Evolutionary conservation across 495 filamentous ascomycete species (phyloP).

Genomic region (Pyronema omphalodes): DNA sequence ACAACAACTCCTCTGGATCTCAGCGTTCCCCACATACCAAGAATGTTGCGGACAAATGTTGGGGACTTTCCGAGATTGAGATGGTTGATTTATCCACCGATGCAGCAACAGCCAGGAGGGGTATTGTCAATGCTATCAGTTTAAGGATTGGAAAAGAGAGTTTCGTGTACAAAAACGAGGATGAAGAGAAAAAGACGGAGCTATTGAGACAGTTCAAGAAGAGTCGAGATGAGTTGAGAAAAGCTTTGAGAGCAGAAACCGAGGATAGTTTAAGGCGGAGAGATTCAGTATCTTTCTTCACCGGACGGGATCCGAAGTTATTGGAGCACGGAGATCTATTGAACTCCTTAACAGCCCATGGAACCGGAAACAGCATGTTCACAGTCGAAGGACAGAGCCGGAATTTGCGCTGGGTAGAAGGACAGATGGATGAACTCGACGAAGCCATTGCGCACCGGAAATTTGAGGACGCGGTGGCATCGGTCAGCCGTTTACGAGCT

Average conservation of each 20-base stretch:
- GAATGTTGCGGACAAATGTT: conserved; percentile 82
- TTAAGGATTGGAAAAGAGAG: conserved; percentile 77
- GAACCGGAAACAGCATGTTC: conserved; percentile 49
- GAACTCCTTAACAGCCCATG: conserved; percentile 45
- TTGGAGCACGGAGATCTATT: conserved; percentile 56
- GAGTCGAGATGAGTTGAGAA: conserved; percentile 74
- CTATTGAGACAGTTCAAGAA: conserved; percentile 79
- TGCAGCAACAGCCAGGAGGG: conserved; percentile 42
- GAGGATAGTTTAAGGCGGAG: conserved; percentile 58
- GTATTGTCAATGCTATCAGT: conserved; percentile 74
- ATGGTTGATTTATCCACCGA: conserved; percentile 63
- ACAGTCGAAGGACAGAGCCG: conserved; percentile 94
- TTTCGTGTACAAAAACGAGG: conserved; percentile 77
- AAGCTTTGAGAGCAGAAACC: conserved; percentile 60
- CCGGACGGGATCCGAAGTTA: conserved; percentile 48
- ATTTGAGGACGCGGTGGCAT: conserved; percentile 65
- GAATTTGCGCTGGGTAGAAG: conserved; percentile 86
- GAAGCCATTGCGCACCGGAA: conserved; percentile 84
- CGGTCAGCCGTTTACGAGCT: conserved; percentile 64
- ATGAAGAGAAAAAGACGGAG: conserved; percentile 57
- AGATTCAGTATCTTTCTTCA: conserved; percentile 67
- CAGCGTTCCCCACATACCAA: conserved; percentile 35
- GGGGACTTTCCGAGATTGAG: conserved; percentile 83
- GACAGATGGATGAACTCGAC: conserved; percentile 87
- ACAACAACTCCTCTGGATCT: conserved; percentile 30